Conservation (phyloP, 2,329 filamentous ascomycete species). For the Pseudogymnoascus sp. region DNA sequence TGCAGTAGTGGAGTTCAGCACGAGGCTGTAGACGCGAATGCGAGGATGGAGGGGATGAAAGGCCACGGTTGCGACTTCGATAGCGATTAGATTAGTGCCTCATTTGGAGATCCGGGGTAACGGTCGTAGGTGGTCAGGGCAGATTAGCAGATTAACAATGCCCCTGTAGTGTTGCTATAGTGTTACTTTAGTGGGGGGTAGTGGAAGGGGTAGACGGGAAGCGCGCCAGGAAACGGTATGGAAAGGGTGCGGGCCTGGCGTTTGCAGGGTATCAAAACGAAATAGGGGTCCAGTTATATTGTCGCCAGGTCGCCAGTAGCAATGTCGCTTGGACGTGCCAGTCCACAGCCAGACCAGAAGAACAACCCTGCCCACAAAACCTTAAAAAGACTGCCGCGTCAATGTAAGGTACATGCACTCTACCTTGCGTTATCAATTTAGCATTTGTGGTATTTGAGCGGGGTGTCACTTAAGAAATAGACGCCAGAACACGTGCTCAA, state of each 20-base stretch:
- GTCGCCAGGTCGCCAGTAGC: neutral
- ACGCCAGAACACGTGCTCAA: constrained; percentile 6
- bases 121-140: neutral
- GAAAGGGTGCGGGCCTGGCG: neutral
- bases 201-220: neutral
- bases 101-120: constrained; percentile 5
- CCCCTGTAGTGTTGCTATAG: neutral
- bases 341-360: neutral
- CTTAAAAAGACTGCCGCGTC: constrained; percentile 11
- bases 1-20: constrained; percentile 7
- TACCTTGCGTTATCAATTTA: constrained; percentile 10
- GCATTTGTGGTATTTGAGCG: neutral
- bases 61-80: constrained; percentile 8
- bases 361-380: constrained; percentile 5
- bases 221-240: neutral
- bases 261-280: neutral
- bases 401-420: constrained; percentile 6
- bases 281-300: constrained; percentile 11
- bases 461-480: neutral
- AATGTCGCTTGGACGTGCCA: neutral
- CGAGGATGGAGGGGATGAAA: constrained; percentile 5
- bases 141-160: constrained; percentile 11
- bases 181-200: neutral
- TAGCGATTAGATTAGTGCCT: constrained; percentile 6
- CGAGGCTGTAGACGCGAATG: constrained; percentile 10